These are phyloP conservation scores for Apiotrichum siamense DNA, from an alignment of 1,284 basidiomycete genomes.

Conservation along the genomic window DNA sequence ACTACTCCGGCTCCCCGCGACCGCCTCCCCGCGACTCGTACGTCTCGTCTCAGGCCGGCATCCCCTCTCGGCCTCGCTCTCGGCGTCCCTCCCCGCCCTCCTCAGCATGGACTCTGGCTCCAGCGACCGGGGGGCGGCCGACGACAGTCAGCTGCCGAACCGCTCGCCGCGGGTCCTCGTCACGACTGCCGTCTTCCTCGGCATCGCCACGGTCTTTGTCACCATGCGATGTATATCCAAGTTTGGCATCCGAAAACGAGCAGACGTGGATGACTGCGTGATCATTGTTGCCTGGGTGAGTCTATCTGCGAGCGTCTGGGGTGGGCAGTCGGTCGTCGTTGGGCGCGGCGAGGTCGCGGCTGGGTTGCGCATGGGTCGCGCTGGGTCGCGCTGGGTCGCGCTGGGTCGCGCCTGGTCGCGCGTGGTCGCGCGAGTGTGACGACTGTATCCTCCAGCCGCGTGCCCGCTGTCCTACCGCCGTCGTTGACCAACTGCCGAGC, in stretches of 20 bases:
- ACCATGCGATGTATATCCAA: constrained; percentile 38
- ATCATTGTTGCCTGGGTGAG: constrained; percentile 43
- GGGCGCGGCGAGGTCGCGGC: not conserved
- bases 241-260: constrained; percentile 34
- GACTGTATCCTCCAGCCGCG: too few species aligned
- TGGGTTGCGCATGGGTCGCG: not conserved
- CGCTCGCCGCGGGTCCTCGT: constrained; percentile 33
- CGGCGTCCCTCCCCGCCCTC: too few species aligned
- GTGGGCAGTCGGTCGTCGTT: not conserved
- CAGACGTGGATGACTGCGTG: constrained; percentile 37
- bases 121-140: too few species aligned
- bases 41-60: too few species aligned
- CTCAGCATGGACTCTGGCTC: too few species aligned
- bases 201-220: constrained; percentile 37
- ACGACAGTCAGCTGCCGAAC: constrained; percentile 7
- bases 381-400: too few species aligned
- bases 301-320: not conserved
- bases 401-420: too few species aligned
- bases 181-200: constrained; percentile 31
- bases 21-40: too few species aligned
- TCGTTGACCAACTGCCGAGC: not conserved
- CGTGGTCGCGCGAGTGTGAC: too few species aligned
- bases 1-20: too few species aligned
- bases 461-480: too few species aligned
- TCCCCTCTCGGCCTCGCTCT: too few species aligned